phyloP scores from a whole-genome alignment of 176 grass and related monocot genomes.

The Bonia amplexicaulis region DNA sequence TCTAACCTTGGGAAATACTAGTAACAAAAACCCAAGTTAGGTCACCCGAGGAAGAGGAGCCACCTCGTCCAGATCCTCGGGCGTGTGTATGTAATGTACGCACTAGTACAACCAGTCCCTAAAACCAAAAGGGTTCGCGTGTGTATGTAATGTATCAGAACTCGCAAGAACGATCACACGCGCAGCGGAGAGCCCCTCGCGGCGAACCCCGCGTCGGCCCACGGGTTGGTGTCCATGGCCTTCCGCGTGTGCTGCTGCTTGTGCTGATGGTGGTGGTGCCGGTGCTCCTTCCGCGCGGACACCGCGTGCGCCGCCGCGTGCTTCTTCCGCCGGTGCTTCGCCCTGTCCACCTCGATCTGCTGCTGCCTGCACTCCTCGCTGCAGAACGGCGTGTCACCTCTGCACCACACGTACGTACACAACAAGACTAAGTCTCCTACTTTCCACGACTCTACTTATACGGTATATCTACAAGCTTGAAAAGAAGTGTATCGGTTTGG shows the following conservation, averaged over 20 bases:
- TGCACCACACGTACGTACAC: constrained; percentile 4
- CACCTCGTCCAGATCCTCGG: neutral
- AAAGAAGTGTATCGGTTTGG: neutral
- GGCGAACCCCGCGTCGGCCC: constrained; percentile 29
- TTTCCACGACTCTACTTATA: neutral
- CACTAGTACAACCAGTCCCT: constrained; percentile 24
- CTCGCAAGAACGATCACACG: constrained; percentile 8
- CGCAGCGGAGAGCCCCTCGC: constrained; percentile 30
- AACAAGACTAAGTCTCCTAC: neutral
- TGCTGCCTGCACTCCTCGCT: constrained; percentile 86
- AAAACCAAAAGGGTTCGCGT: neutral
- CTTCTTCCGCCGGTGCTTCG: constrained; percentile 61
- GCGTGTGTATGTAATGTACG: neutral
- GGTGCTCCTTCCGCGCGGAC: constrained; percentile 23
- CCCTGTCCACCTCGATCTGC: constrained; percentile 82
- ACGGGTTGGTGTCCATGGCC: constrained; percentile 22
- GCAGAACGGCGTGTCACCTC: constrained; percentile 88
- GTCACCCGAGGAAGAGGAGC: neutral
- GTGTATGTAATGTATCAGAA: neutral
- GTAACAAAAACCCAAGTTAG: neutral
- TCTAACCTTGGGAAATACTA: constrained; percentile 43
- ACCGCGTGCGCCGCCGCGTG: constrained; percentile 43
- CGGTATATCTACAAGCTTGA: neutral
- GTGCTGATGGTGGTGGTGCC: constrained; percentile 4
- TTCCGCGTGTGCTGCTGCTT: constrained; percentile 2